Base-by-base conservation (phyloP, 163 green algal species). In the Scenedesmus sp. region DNA sequence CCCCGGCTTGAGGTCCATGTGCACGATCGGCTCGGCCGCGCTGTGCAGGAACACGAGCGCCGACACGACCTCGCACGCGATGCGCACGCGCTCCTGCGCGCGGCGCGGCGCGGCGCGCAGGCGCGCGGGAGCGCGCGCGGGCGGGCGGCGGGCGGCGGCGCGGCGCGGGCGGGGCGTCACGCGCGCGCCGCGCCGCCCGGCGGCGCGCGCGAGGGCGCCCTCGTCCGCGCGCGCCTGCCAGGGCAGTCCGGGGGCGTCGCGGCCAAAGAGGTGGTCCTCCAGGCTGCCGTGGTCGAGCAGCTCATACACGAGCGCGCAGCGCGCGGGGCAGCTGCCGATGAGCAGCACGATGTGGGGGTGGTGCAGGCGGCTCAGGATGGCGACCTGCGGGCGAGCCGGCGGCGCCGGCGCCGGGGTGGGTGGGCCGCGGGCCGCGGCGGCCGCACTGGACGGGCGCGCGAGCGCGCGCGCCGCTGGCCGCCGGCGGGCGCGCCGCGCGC, bases 311-410 rank as follows among this genome's bases (percentile, higher is more conserved):
- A 90, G 63, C 20, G 80, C 76, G 75, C 83, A 86, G 50, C 60
- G 24, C 9, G 87, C 84, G 20, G 81, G 75, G 75, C 83, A 88
- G 34, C 60, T 70, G 44, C 86, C 86, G 1, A 91, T 85, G 15
- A 91, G 78, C 78, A 88, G 71, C 65, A 89, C 84, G n/a, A 91
- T 76, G 81, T 91, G 84, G 1, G 86, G 84, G 75, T 91, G 84
- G 78, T 89, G 81, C 70, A 89, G 78, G n/a, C 78, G 67, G 1
- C 66, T 75, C 42, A 91, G 75, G 42, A 88, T 86, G 65, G 20
- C 28, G 9, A 84, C 82, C 82, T 91, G 84, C 9, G 67, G n/a
- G n/a, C n/a, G n/a, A n/a, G n/a, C n/a, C n/a, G n/a, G n/a, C n/a
- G n/a, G n/a, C n/a, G n/a, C n/a, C n/a, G n/a, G n/a, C n/a, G n/a